Evolutionary conservation across 2,329 filamentous ascomycete genomes (phyloP).

Genomic region (Epichloe amarillans): DNA sequence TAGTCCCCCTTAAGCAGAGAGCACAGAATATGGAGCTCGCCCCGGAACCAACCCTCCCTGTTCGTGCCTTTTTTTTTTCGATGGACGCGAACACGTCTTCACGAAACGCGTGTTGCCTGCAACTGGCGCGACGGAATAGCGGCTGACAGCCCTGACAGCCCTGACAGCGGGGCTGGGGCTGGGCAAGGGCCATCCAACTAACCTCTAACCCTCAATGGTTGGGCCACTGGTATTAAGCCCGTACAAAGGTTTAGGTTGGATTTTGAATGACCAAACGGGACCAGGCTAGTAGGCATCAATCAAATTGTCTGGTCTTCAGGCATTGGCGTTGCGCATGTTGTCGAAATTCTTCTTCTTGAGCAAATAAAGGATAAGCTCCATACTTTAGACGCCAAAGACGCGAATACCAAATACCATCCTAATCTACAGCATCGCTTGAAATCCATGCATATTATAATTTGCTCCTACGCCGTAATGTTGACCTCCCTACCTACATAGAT

Average conservation of each 20-base stretch:
- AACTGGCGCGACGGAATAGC: not conserved
- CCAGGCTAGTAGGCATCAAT: no score
- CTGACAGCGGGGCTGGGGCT: not conserved
- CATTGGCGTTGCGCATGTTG: not conserved
- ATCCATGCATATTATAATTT: not conserved
- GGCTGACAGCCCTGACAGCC: not conserved
- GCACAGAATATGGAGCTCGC: not conserved
- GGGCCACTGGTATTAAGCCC: no score
- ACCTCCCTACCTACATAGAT: no score
- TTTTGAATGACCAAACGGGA: no score
- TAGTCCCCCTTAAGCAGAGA: not conserved
- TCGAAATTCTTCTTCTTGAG: no score
- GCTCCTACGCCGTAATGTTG: no score
- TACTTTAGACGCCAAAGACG: no score
- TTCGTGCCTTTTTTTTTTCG: not conserved
- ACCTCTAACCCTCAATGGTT: not conserved
- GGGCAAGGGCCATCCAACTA: not conserved
- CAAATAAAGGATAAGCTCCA: no score
- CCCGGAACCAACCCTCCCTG: not conserved
- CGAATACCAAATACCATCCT: no score
- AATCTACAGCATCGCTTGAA: not conserved
- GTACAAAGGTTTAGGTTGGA: not conserved
- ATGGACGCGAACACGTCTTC: constrained; percentile 7
- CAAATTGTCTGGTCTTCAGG: not conserved
- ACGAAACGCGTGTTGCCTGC: constrained; percentile 4